Conservation (phyloP, 2,329 filamentous ascomycete species). For the Xylariaceae sp. region DNA sequence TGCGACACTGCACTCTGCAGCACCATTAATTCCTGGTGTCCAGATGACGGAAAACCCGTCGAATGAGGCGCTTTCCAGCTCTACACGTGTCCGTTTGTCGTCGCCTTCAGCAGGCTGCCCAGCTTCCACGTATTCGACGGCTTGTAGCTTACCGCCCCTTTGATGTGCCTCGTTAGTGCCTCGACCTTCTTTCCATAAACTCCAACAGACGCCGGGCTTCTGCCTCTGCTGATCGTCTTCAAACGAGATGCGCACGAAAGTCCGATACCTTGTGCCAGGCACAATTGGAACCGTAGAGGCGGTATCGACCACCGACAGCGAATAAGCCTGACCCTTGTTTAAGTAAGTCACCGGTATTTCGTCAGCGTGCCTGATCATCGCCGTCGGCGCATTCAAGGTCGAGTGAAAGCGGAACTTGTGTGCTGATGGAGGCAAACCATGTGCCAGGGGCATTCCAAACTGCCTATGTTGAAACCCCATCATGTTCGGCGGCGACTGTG, state of each 20-base stretch:
- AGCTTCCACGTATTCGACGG: constrained; percentile 87
- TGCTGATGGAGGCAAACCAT: constrained; percentile 54
- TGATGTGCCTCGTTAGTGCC: constrained; percentile 97
- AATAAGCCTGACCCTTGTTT: constrained; percentile 96
- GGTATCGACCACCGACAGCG: constrained; percentile 81
- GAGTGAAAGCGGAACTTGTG: constrained; percentile 88
- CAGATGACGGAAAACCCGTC: constrained; percentile 93
- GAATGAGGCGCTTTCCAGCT: constrained; percentile 78
- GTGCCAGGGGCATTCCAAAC: constrained; percentile 49
- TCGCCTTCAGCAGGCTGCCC: constrained; percentile 62
- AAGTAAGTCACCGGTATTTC: constrained; percentile 98
- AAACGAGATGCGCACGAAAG: constrained; percentile 92
- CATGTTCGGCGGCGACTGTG: constrained; percentile 59
- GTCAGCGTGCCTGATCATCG: constrained; percentile 87
- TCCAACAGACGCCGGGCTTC: constrained; percentile 83
- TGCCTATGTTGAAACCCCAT: constrained; percentile 58
- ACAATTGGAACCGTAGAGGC: constrained; percentile 60
- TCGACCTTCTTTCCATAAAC: constrained; percentile 90
- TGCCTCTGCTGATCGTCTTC: constrained; percentile 92
- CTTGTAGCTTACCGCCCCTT: constrained; percentile 86
- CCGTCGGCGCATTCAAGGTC: constrained; percentile 89
- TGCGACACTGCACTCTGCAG: constrained; percentile 79
- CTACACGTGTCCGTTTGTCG: constrained; percentile 68
- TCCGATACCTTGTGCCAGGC: constrained; percentile 75
- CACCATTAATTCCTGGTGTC: constrained; percentile 71